Evolutionary conservation across 805 yeast species (phyloP), one percentile per base, ranked within the genome.

Genomic region (Clavispora fructus): DNA sequence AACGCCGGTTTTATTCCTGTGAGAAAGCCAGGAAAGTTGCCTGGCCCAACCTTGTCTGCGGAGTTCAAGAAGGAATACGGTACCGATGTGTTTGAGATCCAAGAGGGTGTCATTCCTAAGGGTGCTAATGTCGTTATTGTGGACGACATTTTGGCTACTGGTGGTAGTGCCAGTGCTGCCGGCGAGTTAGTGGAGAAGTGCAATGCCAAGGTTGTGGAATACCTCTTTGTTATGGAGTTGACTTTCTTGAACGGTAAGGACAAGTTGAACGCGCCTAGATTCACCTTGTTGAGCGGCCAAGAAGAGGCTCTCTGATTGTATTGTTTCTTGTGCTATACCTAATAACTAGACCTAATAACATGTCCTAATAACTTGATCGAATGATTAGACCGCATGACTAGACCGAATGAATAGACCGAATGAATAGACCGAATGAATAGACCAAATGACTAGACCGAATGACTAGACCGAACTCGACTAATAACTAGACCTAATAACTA

Each of bases 71-170:
- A 94, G 75, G 99, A 94, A 69, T 94, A 94, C 69, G 99, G 98
- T 61, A 71, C 75, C 50, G 99, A 94, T 69, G 78, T 71, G 44
- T 89, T 94, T 63, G 96, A 90, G 66, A 82, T 94, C 68, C 99
- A 94, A 73, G 73, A 76, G 52, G 91, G 79, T 46, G 81, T 92
- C 32, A 81, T 94, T 55, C 85, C 88, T 54, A 75, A 77, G 51
- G 95, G 92, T 33, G 78, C 95, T 41, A 86, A 78, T 48, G 94
- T 94, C 27, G 72, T 92, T 33, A 78, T 94, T 54, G 95, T 94
- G 33, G 99, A 94, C 68, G 99, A 94, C 62, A 90, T 94, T 59
- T 85, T 94, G 64, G 99, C 99, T 42, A 94, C 99, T 33, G 98
- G 98, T 52, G 99, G 99, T 35, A 85, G 95, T 57, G 99, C 99